Conservation (phyloP, 192 early-diverging fungal genomes). For the Podila epicladia region DNA sequence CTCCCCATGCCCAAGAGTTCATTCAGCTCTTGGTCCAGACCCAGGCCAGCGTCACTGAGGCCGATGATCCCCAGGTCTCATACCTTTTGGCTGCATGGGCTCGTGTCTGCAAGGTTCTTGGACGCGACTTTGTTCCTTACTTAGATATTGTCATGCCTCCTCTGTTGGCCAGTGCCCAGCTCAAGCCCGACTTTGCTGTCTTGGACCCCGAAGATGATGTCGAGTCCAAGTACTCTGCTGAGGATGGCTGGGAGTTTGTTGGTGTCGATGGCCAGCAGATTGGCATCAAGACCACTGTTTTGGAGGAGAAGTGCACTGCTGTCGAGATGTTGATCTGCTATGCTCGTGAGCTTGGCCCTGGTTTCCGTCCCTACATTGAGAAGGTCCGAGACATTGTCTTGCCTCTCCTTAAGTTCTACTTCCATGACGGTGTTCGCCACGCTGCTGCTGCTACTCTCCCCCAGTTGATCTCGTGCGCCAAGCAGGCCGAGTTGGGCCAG, state of each 20-base stretch:
- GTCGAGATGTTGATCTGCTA: conserved; percentile 98
- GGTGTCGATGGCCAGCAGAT: conserved; percentile 89
- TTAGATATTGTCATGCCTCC: conserved; percentile 92
- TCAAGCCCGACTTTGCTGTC: conserved; percentile 93
- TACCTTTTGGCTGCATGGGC: conserved; percentile 97
- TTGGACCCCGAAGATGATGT: conserved; percentile 82
- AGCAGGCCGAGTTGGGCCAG: conserved; percentile 54
- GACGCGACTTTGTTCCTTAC: conserved; percentile 92
- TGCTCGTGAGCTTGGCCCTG: conserved; percentile 88
- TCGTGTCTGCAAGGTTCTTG: conserved; percentile 94
- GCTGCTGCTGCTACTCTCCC: conserved; percentile 88
- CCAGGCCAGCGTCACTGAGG: conserved; percentile 81
- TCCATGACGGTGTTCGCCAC: conserved; percentile 95
- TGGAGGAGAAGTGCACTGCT: conserved; percentile 98
- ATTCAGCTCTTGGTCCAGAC: conserved; percentile 80
- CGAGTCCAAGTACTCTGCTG: conserved; percentile 88
- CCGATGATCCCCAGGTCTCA: conserved; percentile 91
- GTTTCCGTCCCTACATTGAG: conserved; percentile 88
- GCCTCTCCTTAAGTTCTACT: conserved; percentile 94
- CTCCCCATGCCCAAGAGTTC: conserved; percentile 79
- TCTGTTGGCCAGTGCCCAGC: conserved; percentile 80
- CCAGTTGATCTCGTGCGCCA: conserved; percentile 72
- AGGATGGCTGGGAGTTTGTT: conserved; percentile 98
- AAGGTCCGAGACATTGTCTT: conserved; percentile 85
- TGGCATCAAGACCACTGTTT: conserved; percentile 91